These are phyloP conservation scores for Populus hybrid DNA, from an alignment of 441 rosid species.

Conservation along the genomic window DNA sequence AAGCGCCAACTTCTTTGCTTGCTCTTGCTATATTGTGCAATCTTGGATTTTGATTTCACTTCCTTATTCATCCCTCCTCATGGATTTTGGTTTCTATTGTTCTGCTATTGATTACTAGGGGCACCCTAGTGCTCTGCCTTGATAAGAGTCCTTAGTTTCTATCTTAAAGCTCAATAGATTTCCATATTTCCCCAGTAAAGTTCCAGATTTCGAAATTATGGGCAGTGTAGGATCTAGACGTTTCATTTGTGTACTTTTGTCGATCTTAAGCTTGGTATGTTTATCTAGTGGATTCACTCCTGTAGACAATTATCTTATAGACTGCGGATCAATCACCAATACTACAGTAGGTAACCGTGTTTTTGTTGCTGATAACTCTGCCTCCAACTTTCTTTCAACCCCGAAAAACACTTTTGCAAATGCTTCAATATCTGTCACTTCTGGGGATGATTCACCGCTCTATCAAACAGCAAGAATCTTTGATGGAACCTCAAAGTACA, in stretches of 20 bases:
- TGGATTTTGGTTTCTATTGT: too few relatives aligned
- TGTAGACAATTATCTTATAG: constrained; percentile 54
- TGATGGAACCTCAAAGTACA: constrained; percentile 50
- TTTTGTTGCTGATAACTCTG: constrained; percentile 63
- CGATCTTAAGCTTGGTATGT: constrained; percentile 39
- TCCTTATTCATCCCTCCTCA: too few relatives aligned
- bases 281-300: constrained; percentile 63
- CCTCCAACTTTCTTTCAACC: constrained; percentile 57
- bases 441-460: constrained; percentile 42
- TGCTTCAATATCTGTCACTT: constrained; percentile 27
- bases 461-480: constrained; percentile 77
- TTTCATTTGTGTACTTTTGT: constrained; percentile 32
- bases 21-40: too few relatives aligned
- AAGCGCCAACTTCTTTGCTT: too few relatives aligned
- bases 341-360: constrained; percentile 46
- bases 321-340: constrained; percentile 24
- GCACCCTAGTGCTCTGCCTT: too few relatives aligned
- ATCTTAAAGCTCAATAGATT: too few relatives aligned
- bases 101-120: too few relatives aligned
- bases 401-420: constrained; percentile 40
- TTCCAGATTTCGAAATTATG: constrained; percentile 27
- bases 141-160: too few relatives aligned
- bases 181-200: constrained; percentile 1
- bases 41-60: too few relatives aligned
- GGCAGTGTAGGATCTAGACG: constrained; percentile 21